Conservation (phyloP, 164 flowering plant species). For the Vitis rupestris region DNA sequence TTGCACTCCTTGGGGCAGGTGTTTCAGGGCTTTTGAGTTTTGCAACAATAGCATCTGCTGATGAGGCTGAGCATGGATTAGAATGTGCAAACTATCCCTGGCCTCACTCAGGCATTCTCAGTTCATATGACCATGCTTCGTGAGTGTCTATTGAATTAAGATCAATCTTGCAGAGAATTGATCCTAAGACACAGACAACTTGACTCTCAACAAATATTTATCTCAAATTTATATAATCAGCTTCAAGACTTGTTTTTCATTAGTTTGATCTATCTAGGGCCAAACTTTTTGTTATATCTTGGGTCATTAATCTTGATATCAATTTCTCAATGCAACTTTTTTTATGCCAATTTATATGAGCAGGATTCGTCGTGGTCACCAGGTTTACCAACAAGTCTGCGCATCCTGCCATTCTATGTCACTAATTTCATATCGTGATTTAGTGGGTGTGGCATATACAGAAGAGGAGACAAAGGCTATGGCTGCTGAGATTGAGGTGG, state of each 20-base stretch:
- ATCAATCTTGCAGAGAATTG: neutral
- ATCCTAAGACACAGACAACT: neutral
- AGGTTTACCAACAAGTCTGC: slow-evolving; percentile 89
- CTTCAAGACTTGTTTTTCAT: too few species aligned
- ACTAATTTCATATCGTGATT: slow-evolving; percentile 76
- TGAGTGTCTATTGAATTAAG: slow-evolving; percentile 35
- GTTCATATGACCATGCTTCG: slow-evolving; percentile 96
- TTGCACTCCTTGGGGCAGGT: slow-evolving; percentile 86
- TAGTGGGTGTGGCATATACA: slow-evolving; percentile 88
- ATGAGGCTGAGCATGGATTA: slow-evolving; percentile 97
- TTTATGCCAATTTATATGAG: slow-evolving; percentile 6
- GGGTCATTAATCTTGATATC: too few species aligned
- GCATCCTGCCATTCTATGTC: slow-evolving; percentile 93
- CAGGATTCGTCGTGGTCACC: slow-evolving; percentile 92
- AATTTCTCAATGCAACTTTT: neutral
- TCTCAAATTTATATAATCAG: neutral
- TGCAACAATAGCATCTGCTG: slow-evolving; percentile 70
- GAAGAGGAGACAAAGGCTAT: slow-evolving; percentile 83
- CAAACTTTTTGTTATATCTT: too few species aligned
- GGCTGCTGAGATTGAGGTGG: slow-evolving; percentile 94
- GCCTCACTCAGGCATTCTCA: slow-evolving; percentile 96
- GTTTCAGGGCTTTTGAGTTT: slow-evolving; percentile 76
- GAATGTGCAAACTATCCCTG: slow-evolving; percentile 79
- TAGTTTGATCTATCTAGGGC: too few species aligned
- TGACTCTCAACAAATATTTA: neutral